Base-by-base conservation (phyloP, 2,329 filamentous ascomycete species). In the Endocalyx cinctus region DNA sequence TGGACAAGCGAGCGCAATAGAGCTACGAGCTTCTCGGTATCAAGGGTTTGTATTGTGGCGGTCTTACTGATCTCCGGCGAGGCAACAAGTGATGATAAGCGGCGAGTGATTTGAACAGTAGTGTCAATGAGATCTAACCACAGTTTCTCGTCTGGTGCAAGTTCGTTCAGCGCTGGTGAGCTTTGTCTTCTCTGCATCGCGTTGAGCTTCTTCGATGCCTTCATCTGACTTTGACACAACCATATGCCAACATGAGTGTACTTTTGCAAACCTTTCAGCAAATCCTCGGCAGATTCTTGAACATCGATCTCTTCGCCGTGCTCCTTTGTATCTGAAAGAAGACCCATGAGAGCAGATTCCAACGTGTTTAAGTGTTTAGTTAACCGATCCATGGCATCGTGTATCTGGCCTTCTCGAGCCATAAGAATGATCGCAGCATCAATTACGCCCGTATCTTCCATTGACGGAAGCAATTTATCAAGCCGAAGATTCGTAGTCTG, bases 181-280 rank as follows among this genome's bases (percentile, higher is more conserved):
- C 74, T 72, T 39, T 59, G 75, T 58, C 59, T 76, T 44, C 79
- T 66, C 31, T 75, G 60, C 5, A 74, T 61, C 14, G 62, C 58
- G 43, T 59, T 67, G 33, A 55, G 49, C 38, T 63, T 61, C 38
- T 65, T 70, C 5, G 67, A 60, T 0, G 72, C 74, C 50, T 83
- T 85, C 30, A 78, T 87, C 55, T 95, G 87, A 2, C 83, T 79
- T 59, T 94, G 87, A 49, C 92, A 97, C 10, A 98, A 69, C 92
- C 92, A 98, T 31, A 94, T 90, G 11, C 94, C 92, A 2, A 98
- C 87, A 43, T 88, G 82, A 2, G 83, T 79, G 60, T 95, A 97
- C 56, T 94, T 96, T 41, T 94, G 82, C 13, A 98, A 65, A 1
- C 83, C 80, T 37, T 79, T 75, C 4, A 95, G 69, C 2, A 95